These are phyloP conservation scores for Cutaneotrichosporon sp. DNA, from an alignment of 1,284 basidiomycete species.

Conservation along the genomic window DNA sequence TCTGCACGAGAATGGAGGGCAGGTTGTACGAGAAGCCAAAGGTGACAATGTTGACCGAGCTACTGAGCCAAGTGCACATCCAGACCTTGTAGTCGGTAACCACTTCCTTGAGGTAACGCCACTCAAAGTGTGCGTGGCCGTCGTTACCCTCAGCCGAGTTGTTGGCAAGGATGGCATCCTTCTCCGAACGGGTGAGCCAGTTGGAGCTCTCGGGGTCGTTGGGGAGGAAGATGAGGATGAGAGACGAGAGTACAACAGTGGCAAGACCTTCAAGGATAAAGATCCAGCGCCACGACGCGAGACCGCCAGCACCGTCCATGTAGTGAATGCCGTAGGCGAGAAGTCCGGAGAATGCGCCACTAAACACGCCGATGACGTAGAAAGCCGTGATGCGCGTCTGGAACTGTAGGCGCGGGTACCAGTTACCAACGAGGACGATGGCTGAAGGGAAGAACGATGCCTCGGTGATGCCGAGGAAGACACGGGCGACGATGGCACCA, in stretches of 20 bases:
- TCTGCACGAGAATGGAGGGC: constrained; percentile 28
- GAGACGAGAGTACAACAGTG: constrained; percentile 23
- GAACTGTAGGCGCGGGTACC: constrained; percentile 49
- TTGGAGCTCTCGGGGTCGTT: constrained; percentile 23
- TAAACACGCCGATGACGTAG: constrained; percentile 55
- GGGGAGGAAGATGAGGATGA: constrained; percentile 28
- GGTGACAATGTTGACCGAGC: constrained; percentile 22
- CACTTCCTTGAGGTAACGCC: constrained; percentile 19
- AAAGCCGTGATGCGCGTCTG: constrained; percentile 58
- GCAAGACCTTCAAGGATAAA: constrained; percentile 28
- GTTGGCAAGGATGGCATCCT: constrained; percentile 19
- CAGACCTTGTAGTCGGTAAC: constrained; percentile 25
- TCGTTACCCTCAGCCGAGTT: constrained; percentile 17
- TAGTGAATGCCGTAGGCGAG: constrained; percentile 42
- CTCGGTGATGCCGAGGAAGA: constrained; percentile 22
- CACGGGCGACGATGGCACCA: constrained; percentile 41
- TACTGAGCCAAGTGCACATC: constrained; percentile 23
- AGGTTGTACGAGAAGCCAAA: constrained; percentile 31
- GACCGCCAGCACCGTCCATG: constrained; percentile 42
- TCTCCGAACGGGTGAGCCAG: constrained; percentile 27
- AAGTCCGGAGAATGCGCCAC: constrained; percentile 41
- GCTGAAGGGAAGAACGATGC: constrained; percentile 37
- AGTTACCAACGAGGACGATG: constrained; percentile 34
- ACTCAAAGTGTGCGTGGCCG: constrained; percentile 23
- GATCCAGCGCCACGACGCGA: constrained; percentile 56